Conservation (phyloP, 768 basidiomycete species). For the Pisolithus marmoratus region DNA sequence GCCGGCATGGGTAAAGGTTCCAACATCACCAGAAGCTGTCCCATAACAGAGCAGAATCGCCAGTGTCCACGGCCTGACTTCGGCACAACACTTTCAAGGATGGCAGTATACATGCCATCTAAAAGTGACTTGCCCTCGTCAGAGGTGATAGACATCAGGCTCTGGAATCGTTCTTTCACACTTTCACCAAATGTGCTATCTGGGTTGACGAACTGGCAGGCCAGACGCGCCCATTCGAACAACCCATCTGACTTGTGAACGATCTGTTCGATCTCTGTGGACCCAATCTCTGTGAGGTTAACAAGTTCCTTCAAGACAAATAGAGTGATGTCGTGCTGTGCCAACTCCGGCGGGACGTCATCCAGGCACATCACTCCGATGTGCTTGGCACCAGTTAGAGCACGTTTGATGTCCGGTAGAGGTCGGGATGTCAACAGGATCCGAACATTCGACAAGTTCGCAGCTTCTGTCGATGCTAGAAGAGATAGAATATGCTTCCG, state of each 20-base stretch:
- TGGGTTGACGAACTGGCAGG: background rate
- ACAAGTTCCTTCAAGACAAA: background rate
- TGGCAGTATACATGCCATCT: background rate
- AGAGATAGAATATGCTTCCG: background rate
- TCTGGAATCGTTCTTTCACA: background rate
- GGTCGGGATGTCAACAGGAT: background rate
- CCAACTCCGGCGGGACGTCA: background rate
- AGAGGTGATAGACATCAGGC: background rate
- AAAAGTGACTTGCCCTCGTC: background rate
- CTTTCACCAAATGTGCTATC: background rate
- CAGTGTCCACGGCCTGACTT: background rate
- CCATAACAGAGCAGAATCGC: background rate
- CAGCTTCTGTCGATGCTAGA: background rate
- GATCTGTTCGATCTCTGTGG: background rate
- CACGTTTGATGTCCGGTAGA: background rate
- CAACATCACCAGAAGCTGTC: background rate
- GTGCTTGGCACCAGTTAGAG: background rate
- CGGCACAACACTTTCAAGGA: background rate
- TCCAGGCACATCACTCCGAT: background rate
- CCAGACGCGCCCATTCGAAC: background rate
- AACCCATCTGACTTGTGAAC: background rate
- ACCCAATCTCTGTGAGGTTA: background rate
- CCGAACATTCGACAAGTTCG: background rate
- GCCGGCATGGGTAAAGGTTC: slow-evolving; percentile 1
- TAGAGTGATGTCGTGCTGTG: background rate